These are phyloP conservation scores for Bidens hawaiensis DNA, from an alignment of 140 eudicot species.

Conservation along the genomic window DNA sequence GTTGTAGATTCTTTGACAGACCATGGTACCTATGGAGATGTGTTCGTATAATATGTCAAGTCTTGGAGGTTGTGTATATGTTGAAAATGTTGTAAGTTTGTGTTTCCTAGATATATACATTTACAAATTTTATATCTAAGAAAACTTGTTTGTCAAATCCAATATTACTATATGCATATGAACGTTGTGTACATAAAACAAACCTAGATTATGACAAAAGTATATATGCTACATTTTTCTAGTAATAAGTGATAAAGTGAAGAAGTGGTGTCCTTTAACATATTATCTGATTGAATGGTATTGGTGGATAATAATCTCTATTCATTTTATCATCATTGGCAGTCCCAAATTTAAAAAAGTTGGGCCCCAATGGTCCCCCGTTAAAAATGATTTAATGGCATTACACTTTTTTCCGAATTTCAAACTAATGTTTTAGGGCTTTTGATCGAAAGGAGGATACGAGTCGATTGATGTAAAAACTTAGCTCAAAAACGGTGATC, in stretches of 20 bases:
- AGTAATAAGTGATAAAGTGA: neutral
- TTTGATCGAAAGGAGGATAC: too few relatives aligned
- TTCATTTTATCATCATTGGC: too few relatives aligned
- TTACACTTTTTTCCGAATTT: too few relatives aligned
- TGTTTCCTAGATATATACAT: neutral
- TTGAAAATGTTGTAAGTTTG: neutral
- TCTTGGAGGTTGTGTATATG: constrained; percentile 2
- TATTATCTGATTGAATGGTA: neutral
- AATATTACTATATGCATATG: neutral
- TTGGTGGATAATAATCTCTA: too few relatives aligned
- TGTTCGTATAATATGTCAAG: neutral
- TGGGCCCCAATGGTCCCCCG: too few relatives aligned
- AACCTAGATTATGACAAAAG: neutral
- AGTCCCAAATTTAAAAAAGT: too few relatives aligned
- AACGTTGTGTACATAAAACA: neutral
- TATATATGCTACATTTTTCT: neutral
- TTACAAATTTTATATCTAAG: constrained; percentile 1
- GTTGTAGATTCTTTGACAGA: neutral
- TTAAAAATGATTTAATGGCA: too few relatives aligned
- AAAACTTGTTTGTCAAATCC: neutral
- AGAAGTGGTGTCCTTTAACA: neutral
- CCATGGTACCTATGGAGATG: neutral
- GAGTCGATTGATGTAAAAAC: too few relatives aligned
- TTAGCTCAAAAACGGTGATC: too few relatives aligned
- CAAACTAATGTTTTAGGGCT: too few relatives aligned